Base-by-base conservation (phyloP, 1,139 yeast species). In the Lizanozyma gosingica region DNA sequence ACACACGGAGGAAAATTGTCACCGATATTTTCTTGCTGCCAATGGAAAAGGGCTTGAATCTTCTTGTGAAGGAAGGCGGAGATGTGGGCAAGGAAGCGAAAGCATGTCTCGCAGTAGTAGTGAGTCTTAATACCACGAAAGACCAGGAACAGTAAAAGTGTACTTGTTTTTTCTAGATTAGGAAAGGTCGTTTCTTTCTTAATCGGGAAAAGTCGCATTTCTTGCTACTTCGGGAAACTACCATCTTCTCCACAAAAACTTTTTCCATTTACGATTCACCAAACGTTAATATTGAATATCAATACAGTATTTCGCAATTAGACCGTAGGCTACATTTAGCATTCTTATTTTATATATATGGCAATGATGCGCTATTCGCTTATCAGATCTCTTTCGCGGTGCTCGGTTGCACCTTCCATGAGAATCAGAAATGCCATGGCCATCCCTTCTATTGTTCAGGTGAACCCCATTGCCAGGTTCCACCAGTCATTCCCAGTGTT, bases 11-110 rank as follows among this genome's bases (percentile, higher is more conserved):
- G 34, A 71, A 70, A 41, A 66, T 82, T 1, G 59, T 82, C 46
- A 54, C 67, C 32, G 81, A 76, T 41, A 68, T 73, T n/a, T 80
- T 78, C 52, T 52, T 63, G 40, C 58, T 57, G 1, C 76, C 76
- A 8, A 63, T 84, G 47, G 40, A 53, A 17, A 65, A 65, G 39
- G 85, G 86, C 37, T 63, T 83, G 22, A 65, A 60, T 2, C 63
- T 65, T 35, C 56, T 78, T 36, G 57, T 76, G 8, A 79, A 78
- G 50, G 95, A 85, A 51, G 90, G 88, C 8, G 94, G 94, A 2
- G 88, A 82, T 44, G 64, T 73, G 11, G 92, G 88, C 3, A 73
- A 80, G 45, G 70, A 68, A 39, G 82, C 86, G 9, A 70, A 70
- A 11, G 29, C 29, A 22, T 22, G 29, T 22, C 29, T 22, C 29